phyloP scores from a whole-genome alignment of 176 grass and related monocot species.

The Carex littledalei region DNA sequence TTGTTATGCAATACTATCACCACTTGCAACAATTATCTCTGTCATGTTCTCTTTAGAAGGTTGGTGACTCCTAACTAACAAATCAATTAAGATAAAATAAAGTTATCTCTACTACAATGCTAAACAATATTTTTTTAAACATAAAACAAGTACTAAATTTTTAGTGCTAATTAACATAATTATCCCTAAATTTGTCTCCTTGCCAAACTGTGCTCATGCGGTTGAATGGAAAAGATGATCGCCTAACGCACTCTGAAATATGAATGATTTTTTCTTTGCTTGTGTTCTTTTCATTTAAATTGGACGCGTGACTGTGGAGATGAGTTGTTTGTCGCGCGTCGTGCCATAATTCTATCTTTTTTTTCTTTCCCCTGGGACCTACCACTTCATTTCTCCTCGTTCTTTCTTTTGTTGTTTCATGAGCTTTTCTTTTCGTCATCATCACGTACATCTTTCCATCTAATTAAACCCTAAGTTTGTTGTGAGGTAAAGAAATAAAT shows the following conservation, averaged over 20 bases:
- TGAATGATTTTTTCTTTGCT: background rate
- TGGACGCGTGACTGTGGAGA: slow-evolving; percentile 1
- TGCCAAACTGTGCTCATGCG: background rate
- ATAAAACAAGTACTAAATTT: background rate
- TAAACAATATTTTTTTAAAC: background rate
- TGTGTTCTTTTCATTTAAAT: background rate
- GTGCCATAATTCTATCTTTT: background rate
- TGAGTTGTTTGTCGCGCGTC: background rate
- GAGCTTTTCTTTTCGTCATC: slow-evolving; percentile 17
- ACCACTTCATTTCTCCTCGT: background rate
- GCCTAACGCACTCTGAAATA: background rate
- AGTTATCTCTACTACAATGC: background rate
- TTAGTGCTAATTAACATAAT: background rate
- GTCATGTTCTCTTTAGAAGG: no score
- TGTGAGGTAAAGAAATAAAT: no score
- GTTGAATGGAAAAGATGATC: background rate
- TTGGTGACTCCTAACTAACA: background rate
- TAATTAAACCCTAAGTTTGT: no score
- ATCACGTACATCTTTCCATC: background rate
- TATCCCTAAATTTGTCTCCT: background rate
- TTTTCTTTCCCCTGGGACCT: background rate
- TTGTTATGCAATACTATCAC: no score
- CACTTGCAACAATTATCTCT: no score
- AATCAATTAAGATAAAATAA: background rate
- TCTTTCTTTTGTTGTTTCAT: slow-evolving; percentile 20